These are phyloP conservation scores for Russula sp. DNA, from an alignment of 768 basidiomycete genomes.

Conservation along the genomic window DNA sequence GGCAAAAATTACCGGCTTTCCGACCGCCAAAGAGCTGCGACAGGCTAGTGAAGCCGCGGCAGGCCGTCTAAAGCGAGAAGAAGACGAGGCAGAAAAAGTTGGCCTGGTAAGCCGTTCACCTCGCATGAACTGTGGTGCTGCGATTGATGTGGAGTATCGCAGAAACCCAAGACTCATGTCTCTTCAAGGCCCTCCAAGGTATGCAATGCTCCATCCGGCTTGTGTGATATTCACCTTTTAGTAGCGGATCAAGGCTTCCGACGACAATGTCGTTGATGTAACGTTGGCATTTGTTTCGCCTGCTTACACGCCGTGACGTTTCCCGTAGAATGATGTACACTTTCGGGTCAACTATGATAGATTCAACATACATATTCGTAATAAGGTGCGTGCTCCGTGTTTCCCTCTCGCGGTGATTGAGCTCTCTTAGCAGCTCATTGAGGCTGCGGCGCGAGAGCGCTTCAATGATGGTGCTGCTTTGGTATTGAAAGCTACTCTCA, in stretches of 20 bases:
- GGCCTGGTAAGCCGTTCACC: conserved; percentile 51
- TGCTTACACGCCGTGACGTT: not conserved
- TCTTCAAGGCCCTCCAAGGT: conserved; percentile 52
- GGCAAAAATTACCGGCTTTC: conserved; percentile 65
- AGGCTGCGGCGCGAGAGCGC: conserved; percentile 66
- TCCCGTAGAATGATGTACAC: conserved; percentile 55
- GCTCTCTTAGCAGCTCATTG: conserved; percentile 54
- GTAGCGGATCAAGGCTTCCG: conserved; percentile 43
- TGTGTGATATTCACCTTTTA: not conserved
- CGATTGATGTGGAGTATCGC: conserved; percentile 19
- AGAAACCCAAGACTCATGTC: conserved; percentile 56
- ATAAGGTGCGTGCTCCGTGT: conserved; percentile 50
- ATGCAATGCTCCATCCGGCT: conserved; percentile 14
- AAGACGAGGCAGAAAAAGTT: conserved; percentile 66
- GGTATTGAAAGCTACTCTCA: conserved; percentile 67
- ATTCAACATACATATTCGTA: conserved; percentile 83
- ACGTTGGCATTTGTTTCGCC: not conserved
- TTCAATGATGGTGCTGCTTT: conserved; percentile 71
- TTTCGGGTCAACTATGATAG: conserved; percentile 87
- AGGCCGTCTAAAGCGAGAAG: conserved; percentile 58
- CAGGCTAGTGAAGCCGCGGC: conserved; percentile 63
- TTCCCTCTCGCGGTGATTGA: conserved; percentile 20
- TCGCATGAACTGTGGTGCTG: not conserved
- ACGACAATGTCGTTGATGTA: conserved; percentile 65
- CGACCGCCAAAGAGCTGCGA: conserved; percentile 73